phyloP scores from a whole-genome alignment of 768 basidiomycete species.

The Suillus lakei region DNA sequence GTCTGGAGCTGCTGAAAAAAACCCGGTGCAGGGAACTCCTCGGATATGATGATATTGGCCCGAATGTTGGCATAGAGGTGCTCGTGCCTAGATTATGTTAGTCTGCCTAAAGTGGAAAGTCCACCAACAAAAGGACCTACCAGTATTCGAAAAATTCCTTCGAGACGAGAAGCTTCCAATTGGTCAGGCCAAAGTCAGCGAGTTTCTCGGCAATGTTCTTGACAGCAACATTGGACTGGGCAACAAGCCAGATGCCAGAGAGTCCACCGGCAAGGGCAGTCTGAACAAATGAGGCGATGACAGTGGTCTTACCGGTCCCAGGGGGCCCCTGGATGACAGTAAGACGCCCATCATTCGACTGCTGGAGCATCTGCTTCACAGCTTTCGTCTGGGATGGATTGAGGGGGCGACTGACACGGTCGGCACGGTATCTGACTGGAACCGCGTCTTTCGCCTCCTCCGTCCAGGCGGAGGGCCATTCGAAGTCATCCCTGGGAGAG shows the following conservation, averaged over 20 bases:
- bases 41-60: constrained; percentile 57
- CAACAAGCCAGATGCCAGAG: constrained; percentile 76
- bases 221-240: constrained; percentile 87
- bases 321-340: constrained; percentile 55
- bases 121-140: constrained; percentile 42
- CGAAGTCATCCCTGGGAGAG: constrained; percentile 27
- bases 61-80: constrained; percentile 63
- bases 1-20: constrained; percentile 36
- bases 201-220: constrained; percentile 90
- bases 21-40: constrained; percentile 30
- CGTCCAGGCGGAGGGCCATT: constrained; percentile 43
- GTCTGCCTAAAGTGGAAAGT: constrained; percentile 9
- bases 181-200: constrained; percentile 49
- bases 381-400: constrained; percentile 46
- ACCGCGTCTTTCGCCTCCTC: constrained; percentile 21
- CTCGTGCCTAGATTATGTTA: constrained; percentile 67
- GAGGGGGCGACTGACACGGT: constrained; percentile 32
- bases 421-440: constrained; percentile 20
- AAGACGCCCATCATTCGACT: constrained; percentile 39
- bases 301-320: constrained; percentile 76
- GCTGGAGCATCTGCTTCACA: constrained; percentile 42
- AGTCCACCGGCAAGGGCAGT: constrained; percentile 44
- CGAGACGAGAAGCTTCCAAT: constrained; percentile 77
- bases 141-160: constrained; percentile 68
- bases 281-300: constrained; percentile 67